phyloP scores from a whole-genome alignment of 352 stramenopile species.

The Plasmopara halstedii region DNA sequence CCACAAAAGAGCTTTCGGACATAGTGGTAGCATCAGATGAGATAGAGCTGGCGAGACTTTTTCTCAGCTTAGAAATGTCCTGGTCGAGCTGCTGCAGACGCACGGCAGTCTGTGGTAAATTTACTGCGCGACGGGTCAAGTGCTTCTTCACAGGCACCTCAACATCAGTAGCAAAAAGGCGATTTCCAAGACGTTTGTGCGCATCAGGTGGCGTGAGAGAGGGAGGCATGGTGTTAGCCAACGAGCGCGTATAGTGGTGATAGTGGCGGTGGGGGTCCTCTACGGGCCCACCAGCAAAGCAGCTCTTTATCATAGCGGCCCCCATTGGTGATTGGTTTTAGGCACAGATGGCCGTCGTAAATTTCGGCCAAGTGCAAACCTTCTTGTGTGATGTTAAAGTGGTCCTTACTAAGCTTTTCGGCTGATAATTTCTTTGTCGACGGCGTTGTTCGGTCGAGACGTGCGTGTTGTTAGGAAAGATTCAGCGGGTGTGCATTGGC shows the following conservation, averaged over 20 bases:
- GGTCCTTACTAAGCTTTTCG: background rate
- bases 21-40: slow-evolving; percentile 26
- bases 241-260: slow-evolving; percentile 8
- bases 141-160: slow-evolving; percentile 10
- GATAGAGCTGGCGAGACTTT: slow-evolving; percentile 13
- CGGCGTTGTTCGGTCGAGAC: background rate
- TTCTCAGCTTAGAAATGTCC: slow-evolving; percentile 3
- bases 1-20: slow-evolving; percentile 44
- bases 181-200: background rate
- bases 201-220: background rate
- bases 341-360: background rate
- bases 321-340: slow-evolving; percentile 13
- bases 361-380: background rate
- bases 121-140: slow-evolving; percentile 4
- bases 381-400: background rate
- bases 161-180: background rate
- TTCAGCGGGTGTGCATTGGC: slow-evolving; percentile 1
- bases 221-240: slow-evolving; percentile 15
- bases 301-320: slow-evolving; percentile 36
- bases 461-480: slow-evolving; percentile 10
- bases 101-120: slow-evolving; percentile 21
- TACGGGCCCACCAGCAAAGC: slow-evolving; percentile 19
- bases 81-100: slow-evolving; percentile 21
- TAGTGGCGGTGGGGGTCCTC: slow-evolving; percentile 10
- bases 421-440: slow-evolving; percentile 7